A percentile compares a stretch with the other conserved stretches of the same genome.
Conservation (phyloP, 306 rosid genomes). For the Rubus idaeus region DNA sequence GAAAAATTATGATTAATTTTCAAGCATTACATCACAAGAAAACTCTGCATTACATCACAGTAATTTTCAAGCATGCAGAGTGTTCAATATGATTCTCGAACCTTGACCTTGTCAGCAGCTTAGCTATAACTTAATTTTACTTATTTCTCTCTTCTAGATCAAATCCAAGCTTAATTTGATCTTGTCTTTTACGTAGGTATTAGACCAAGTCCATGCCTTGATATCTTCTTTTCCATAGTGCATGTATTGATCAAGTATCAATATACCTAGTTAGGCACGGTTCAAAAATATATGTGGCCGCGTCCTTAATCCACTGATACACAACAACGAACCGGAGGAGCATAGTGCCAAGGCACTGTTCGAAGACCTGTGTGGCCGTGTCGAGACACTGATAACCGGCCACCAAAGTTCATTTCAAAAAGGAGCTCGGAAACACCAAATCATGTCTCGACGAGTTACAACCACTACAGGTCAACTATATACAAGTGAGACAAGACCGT, state of each 20-base stretch:
- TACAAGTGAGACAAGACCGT: neutral
- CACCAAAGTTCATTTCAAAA: neutral
- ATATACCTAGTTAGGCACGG: no score
- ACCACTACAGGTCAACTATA: neutral
- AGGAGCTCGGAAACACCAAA: neutral
- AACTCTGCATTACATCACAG: no score
- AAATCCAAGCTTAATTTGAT: neutral
- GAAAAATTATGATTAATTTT: no score
- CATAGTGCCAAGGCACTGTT: neutral
- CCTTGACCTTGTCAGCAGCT: neutral
- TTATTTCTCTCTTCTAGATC: neutral
- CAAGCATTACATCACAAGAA: no score
- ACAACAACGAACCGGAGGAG: neutral
- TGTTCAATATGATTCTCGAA: neutral
- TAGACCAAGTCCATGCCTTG: neutral
- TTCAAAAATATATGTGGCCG: neutral
- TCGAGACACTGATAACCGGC: neutral
- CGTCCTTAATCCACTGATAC: neutral
- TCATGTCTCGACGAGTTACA: neutral
- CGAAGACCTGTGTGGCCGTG: neutral
- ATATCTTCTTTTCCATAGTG: neutral
- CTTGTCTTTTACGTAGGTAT: neutral
- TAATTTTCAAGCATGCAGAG: no score
- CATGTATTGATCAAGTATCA: neutral
- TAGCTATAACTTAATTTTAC: neutral